Evolutionary conservation across 2,329 filamentous ascomycete species (phyloP).

Genomic region (Zymoseptoria crescenta): DNA sequence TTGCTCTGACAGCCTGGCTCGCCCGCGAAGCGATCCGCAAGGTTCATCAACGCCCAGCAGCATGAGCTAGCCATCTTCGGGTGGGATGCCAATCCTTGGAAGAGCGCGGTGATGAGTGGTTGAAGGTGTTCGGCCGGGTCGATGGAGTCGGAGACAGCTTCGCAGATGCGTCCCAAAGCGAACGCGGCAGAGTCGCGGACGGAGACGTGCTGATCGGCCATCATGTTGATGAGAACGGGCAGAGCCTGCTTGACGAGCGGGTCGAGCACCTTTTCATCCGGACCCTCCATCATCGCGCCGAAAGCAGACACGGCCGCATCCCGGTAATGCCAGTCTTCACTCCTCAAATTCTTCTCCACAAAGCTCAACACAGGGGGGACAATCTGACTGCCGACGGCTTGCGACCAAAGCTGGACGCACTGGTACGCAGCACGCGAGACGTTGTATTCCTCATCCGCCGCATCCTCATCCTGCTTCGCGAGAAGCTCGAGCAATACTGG

Average conservation of each 20-base stretch:
- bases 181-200: conserved; percentile 96
- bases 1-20: conserved; percentile 73
- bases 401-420: conserved; percentile 88
- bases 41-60: conserved; percentile 98
- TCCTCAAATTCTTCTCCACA: conserved; percentile 82
- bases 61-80: conserved; percentile 97
- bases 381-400: conserved; percentile 77
- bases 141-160: conserved; percentile 84
- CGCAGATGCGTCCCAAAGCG: conserved; percentile 89
- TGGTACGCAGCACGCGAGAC: conserved; percentile 91
- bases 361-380: conserved; percentile 82
- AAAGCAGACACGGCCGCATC: conserved; percentile 97
- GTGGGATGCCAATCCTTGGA: conserved; percentile 80
- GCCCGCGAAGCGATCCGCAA: conserved; percentile 89
- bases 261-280: conserved; percentile 83
- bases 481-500: conserved; percentile 82
- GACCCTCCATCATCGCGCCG: conserved; percentile 97
- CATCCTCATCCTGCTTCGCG: conserved; percentile 96
- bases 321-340: conserved; percentile 87
- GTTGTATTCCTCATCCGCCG: conserved; percentile 95
- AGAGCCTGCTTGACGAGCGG: conserved; percentile 94
- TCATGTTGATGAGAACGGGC: conserved; percentile 85
- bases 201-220: conserved; percentile 78
- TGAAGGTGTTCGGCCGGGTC: conserved; percentile 77
- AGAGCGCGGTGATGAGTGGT: conserved; percentile 77